Conservation (phyloP, 352 stramenopile species). For the Sclerospora graminicola region DNA sequence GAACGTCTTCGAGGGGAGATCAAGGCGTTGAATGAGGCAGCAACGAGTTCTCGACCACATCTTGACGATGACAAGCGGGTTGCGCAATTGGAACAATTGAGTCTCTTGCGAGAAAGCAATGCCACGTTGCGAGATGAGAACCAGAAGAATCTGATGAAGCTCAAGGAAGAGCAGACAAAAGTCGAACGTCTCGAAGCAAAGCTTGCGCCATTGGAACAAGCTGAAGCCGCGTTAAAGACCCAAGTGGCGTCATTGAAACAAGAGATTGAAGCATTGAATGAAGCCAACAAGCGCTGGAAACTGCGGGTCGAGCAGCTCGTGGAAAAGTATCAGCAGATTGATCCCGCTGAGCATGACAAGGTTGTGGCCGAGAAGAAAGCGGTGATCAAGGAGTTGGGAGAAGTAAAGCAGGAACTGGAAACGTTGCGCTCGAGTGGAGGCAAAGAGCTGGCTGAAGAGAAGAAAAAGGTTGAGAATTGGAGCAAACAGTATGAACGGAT, state of each 20-base stretch:
- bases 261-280: conserved; percentile 43
- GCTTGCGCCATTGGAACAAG: conserved; percentile 37
- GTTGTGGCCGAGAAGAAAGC: conserved; percentile 48
- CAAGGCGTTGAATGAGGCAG: conserved; percentile 26
- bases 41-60: conserved; percentile 7
- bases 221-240: conserved; percentile 32
- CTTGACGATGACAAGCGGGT: conserved; percentile 37
- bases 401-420: conserved; percentile 39
- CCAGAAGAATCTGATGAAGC: conserved; percentile 39
- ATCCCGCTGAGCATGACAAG: conserved; percentile 61
- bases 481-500: conserved; percentile 71
- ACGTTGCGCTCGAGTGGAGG: conserved; percentile 30
- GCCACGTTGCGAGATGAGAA: conserved; percentile 65
- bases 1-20: conserved; percentile 50
- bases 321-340: conserved; percentile 77
- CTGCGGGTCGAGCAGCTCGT: conserved; percentile 67
- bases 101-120: conserved; percentile 68
- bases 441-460: conserved; percentile 50
- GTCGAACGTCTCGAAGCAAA: conserved; percentile 37
- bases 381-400: conserved; percentile 29
- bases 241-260: conserved; percentile 46
- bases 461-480: conserved; percentile 57
- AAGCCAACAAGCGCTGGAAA: conserved; percentile 72
- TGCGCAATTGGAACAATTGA: conserved; percentile 64
- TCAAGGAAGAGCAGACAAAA: conserved; percentile 44